Evolutionary conservation across 805 yeast species (phyloP).

Genomic region (Candida khao-thaluensis): DNA sequence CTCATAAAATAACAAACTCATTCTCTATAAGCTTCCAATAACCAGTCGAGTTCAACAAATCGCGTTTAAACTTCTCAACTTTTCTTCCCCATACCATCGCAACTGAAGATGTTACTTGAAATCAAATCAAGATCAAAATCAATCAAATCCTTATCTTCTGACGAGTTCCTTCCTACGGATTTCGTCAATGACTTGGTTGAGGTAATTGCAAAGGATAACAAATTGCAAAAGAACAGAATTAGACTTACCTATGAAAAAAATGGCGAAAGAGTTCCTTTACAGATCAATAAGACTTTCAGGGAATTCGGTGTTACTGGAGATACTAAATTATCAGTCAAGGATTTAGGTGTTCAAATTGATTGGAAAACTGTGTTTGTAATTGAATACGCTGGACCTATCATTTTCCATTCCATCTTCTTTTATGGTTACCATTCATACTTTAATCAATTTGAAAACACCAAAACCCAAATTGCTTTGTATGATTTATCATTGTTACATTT

Average conservation of each 20-base stretch:
- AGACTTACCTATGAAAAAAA: slow-evolving; percentile 21
- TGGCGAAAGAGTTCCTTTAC: slow-evolving; percentile 44
- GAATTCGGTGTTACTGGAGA: slow-evolving; percentile 43
- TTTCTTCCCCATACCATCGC: no score
- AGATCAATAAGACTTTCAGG: slow-evolving; percentile 42
- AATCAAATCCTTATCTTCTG: slow-evolving; percentile 49
- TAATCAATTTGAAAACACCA: slow-evolving; percentile 39
- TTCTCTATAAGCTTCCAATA: no score
- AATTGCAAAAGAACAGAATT: slow-evolving; percentile 30
- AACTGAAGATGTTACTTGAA: slow-evolving; percentile 7
- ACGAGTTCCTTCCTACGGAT: slow-evolving; percentile 29
- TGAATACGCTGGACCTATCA: slow-evolving; percentile 87
- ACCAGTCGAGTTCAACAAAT: no score
- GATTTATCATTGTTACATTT: slow-evolving; percentile 70
- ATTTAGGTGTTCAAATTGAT: slow-evolving; percentile 87
- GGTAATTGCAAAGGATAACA: slow-evolving; percentile 44
- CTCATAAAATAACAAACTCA: no score
- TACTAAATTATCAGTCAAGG: slow-evolving; percentile 64
- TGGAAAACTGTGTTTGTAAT: slow-evolving; percentile 89
- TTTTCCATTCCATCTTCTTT: slow-evolving; percentile 74
- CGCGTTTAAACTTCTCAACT: no score
- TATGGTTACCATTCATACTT: slow-evolving; percentile 25
- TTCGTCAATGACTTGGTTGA: slow-evolving; percentile 44
- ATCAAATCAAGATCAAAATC: slow-evolving; percentile 62
- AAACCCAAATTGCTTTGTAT: slow-evolving; percentile 55